phyloP scores from a whole-genome alignment of 345 rosid species.

The Eucalyptus pauciflora region DNA sequence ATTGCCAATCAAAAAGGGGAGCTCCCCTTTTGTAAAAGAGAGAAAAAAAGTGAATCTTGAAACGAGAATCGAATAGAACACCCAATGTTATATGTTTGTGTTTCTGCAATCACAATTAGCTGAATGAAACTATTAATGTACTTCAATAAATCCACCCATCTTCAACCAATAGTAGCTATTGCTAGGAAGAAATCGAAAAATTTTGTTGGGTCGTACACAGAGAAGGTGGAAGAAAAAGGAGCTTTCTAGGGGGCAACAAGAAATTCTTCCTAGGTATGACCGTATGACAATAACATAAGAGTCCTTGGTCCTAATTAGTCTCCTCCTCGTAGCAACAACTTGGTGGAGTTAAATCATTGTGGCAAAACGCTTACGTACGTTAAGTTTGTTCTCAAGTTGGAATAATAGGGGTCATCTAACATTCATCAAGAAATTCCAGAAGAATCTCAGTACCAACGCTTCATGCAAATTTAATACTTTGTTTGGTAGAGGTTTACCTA shows the following conservation, averaged over 20 bases:
- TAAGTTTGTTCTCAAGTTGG: background rate
- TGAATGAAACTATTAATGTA: background rate
- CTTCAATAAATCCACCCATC: background rate
- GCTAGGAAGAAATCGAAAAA: background rate
- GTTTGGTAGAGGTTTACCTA: background rate
- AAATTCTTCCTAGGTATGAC: background rate
- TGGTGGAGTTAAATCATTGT: background rate
- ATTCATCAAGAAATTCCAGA: background rate
- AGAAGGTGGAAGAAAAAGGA: background rate
- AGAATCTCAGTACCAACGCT: background rate
- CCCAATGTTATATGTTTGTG: background rate
- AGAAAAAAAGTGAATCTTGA: background rate
- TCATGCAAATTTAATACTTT: background rate
- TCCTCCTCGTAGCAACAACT: background rate
- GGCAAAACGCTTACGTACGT: background rate
- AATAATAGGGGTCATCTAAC: background rate
- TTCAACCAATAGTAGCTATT: background rate
- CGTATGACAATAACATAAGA: background rate
- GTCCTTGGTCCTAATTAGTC: background rate
- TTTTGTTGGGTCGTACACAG: background rate
- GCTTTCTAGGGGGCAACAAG: background rate
- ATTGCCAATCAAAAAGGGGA: background rate
- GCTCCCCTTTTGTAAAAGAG: background rate
- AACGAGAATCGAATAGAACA: background rate
- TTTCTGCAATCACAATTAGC: background rate